Percentiles rank a stretch among this genome's conserved stretches.
phyloP scores from a whole-genome alignment of 23 red algal species.

The Gracilaria vermiculophylla region DNA sequence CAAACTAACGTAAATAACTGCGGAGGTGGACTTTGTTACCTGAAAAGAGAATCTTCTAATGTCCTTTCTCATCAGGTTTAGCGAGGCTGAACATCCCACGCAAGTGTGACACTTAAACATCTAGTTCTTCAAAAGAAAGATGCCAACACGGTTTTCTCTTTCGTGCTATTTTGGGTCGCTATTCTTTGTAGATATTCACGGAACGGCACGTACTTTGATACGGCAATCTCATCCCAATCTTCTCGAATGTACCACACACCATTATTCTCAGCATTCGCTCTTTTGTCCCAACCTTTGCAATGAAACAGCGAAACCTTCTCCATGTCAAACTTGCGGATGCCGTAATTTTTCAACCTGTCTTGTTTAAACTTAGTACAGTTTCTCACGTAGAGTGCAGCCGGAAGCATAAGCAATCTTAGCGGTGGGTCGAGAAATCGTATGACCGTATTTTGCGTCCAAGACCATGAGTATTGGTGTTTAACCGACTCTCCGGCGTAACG shows the following conservation, averaged over 20 bases:
- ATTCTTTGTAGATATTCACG: background rate
- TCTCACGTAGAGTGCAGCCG: slow-evolving; percentile 2
- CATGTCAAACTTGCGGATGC: slow-evolving; percentile 22
- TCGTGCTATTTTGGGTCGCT: background rate
- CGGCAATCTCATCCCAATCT: background rate
- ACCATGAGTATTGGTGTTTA: background rate
- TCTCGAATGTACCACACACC: slow-evolving; percentile 30
- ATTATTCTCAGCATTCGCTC: slow-evolving; percentile 37
- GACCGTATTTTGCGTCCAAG: background rate
- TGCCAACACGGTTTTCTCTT: too few relatives aligned
- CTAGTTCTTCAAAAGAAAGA: too few relatives aligned
- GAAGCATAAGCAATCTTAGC: slow-evolving; percentile 14
- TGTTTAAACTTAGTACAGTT: slow-evolving; percentile 33
- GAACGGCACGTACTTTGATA: background rate
- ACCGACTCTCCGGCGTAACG: background rate
- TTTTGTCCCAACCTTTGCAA: slow-evolving; percentile 36
- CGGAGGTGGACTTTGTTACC: too few relatives aligned
- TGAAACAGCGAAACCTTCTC: slow-evolving; percentile 17
- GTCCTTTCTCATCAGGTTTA: too few relatives aligned
- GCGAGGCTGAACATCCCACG: too few relatives aligned
- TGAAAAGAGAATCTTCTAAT: too few relatives aligned
- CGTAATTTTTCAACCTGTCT: slow-evolving; percentile 19
- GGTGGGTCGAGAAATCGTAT: background rate
- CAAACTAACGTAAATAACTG: too few relatives aligned
- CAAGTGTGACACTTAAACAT: too few relatives aligned